Percentiles rank a stretch among this genome's conserved stretches.
phyloP scores from a whole-genome alignment of 1,139 yeast species.

The Petasospora rhodanensis region DNA sequence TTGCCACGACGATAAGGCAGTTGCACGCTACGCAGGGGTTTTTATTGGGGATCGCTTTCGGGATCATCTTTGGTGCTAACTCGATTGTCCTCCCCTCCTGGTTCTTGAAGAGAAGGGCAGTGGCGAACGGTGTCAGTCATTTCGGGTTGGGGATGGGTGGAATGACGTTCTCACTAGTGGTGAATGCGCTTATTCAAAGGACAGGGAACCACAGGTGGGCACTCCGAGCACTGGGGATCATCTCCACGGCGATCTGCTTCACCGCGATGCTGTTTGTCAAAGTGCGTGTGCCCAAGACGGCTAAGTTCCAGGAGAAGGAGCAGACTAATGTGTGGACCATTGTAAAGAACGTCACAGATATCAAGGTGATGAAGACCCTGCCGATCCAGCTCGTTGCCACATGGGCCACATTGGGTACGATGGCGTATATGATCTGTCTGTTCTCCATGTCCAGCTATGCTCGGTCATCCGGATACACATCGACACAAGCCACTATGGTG shows the following conservation, averaged over 20 bases:
- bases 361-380: constrained; percentile 20
- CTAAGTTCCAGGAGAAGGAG: constrained; percentile 34
- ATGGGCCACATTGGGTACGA: constrained; percentile 35
- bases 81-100: constrained; percentile 56
- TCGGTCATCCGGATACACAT: constrained; percentile 42
- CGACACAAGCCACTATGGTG: constrained; percentile 43
- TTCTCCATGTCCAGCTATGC: constrained; percentile 51
- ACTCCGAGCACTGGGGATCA: constrained; percentile 46
- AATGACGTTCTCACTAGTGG: constrained; percentile 45
- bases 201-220: constrained; percentile 58
- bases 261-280: constrained; percentile 28
- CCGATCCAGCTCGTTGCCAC: constrained; percentile 35
- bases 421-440: constrained; percentile 45
- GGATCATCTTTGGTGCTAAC: constrained; percentile 49
- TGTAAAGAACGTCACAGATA: constrained; percentile 24
- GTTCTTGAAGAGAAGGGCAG: constrained; percentile 54
- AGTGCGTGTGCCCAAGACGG: constrained; percentile 29
- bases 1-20: constrained; percentile 46
- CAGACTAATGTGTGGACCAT: constrained; percentile 24
- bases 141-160: constrained; percentile 70
- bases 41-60: constrained; percentile 48
- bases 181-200: constrained; percentile 41
- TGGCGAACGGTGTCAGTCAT: constrained; percentile 57
- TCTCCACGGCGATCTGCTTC: constrained; percentile 39
- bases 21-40: constrained; percentile 53